Evolutionary conservation across 176 grass and related monocot species (phyloP).

Genomic region (Avena insularis): DNA sequence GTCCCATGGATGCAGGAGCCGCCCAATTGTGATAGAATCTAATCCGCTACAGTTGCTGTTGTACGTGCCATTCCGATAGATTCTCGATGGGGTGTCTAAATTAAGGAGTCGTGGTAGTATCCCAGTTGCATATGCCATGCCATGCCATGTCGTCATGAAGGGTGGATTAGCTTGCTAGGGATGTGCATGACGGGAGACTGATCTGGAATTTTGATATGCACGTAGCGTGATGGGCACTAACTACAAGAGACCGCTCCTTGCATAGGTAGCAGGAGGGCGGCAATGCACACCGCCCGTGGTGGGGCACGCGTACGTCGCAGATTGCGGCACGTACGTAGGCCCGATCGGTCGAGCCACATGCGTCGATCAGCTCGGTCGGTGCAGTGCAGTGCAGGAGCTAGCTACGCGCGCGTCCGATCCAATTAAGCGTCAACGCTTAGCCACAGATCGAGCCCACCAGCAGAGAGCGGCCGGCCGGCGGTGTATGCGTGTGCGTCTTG

Average conservation of each 20-base stretch:
- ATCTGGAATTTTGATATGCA: slow-evolving; percentile 23
- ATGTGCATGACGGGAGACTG: slow-evolving; percentile 24
- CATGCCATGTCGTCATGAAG: background rate
- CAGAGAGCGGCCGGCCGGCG: background rate
- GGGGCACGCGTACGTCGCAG: slow-evolving; percentile 34
- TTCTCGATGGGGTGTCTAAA: slow-evolving; percentile 14
- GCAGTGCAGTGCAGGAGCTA: background rate
- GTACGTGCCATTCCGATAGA: slow-evolving; percentile 38
- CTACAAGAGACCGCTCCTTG: slow-evolving; percentile 21
- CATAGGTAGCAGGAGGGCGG: slow-evolving; percentile 15
- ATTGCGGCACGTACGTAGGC: background rate
- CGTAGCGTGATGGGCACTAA: slow-evolving; percentile 21
- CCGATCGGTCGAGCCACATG: background rate
- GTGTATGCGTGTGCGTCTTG: background rate
- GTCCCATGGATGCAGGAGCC: slow-evolving; percentile 31
- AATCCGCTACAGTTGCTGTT: background rate
- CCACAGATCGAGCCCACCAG: background rate
- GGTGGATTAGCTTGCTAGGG: background rate
- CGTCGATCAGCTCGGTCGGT: background rate
- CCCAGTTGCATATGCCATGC: slow-evolving; percentile 19
- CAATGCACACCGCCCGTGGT: background rate
- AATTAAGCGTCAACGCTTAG: slow-evolving; percentile 26
- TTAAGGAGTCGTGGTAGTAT: slow-evolving; percentile 30
- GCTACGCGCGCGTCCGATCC: background rate
- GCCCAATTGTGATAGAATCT: background rate